Evolutionary conservation across 495 filamentous ascomycete genomes (phyloP).

Genomic region (Xylaria palmicola): DNA sequence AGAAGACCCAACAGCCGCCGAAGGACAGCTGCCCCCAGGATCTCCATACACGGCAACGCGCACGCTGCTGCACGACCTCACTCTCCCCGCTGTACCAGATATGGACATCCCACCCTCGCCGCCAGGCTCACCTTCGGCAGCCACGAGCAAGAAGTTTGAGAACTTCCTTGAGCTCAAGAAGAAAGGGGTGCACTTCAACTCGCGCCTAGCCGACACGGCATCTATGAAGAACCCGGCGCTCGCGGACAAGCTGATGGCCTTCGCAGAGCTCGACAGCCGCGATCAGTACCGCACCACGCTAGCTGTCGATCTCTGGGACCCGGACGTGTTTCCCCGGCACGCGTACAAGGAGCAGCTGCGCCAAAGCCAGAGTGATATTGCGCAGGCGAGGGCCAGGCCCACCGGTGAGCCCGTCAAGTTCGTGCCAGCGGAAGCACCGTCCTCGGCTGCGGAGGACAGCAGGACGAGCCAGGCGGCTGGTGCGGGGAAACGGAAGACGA

Average conservation of each 20-base stretch:
- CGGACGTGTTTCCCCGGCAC: conserved; percentile 61
- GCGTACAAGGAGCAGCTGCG: conserved; percentile 74
- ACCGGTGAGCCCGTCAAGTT: conserved; percentile 68
- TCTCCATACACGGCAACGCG: conserved; percentile 72
- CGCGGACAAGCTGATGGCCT: conserved; percentile 73
- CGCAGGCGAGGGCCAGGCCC: conserved; percentile 53
- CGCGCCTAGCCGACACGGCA: conserved; percentile 66
- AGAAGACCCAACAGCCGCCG: conserved; percentile 23
- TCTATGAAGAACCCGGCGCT: conserved; percentile 80
- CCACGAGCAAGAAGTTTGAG: conserved; percentile 69
- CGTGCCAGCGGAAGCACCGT: conserved; percentile 51
- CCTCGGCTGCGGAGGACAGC: conserved; percentile 22
- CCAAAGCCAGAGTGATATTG: conserved; percentile 60
- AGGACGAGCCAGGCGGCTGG: conserved; percentile 32
- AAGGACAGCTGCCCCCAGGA: conserved; percentile 41
- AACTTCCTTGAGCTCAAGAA: conserved; percentile 84
- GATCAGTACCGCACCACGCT: conserved; percentile 77
- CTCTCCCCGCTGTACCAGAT: conserved; percentile 77
- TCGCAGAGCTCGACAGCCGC: conserved; percentile 65
- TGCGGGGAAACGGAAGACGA: conserved; percentile 46
- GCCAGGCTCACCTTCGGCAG: conserved; percentile 66
- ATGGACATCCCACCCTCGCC: conserved; percentile 84
- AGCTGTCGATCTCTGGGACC: conserved; percentile 64
- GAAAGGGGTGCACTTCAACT: conserved; percentile 88
- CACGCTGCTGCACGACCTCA: conserved; percentile 71